phyloP scores from a whole-genome alignment of 108 stramenopile genomes.

The Thalassiosira profunda region DNA sequence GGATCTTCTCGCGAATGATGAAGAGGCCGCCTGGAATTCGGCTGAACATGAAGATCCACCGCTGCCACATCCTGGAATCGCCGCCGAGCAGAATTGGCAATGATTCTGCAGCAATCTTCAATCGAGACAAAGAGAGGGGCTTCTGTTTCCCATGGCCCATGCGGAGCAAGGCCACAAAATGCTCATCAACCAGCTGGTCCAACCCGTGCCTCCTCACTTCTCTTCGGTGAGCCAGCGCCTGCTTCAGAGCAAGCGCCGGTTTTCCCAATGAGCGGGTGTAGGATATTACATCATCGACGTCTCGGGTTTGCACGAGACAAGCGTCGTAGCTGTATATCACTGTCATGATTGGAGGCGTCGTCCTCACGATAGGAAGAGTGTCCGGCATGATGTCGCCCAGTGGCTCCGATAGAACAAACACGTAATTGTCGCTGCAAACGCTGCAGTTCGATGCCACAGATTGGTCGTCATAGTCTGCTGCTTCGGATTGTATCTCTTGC shows the following conservation, averaged over 20 bases:
- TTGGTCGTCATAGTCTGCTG: conserved; percentile 25
- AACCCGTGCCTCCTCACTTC: conserved; percentile 60
- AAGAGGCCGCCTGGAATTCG: conserved; percentile 78
- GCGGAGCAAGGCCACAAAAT: conserved; percentile 64
- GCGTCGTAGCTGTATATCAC: conserved; percentile 53
- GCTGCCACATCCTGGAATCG: conserved; percentile 62
- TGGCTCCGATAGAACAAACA: conserved; percentile 50
- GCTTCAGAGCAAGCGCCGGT: conserved; percentile 63
- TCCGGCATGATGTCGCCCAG: conserved; percentile 20
- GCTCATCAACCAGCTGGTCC: conserved; percentile 62
- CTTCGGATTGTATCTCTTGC: conserved; percentile 38
- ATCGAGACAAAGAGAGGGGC: conserved; percentile 62
- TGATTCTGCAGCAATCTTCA: conserved; percentile 72
- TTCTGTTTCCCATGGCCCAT: conserved; percentile 5
- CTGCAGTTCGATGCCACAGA: conserved; percentile 45
- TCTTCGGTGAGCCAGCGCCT: conserved; percentile 59
- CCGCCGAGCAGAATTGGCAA: conserved; percentile 80
- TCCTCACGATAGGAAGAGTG: conserved; percentile 11
- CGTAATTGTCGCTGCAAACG: conserved; percentile 81
- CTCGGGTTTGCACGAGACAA: conserved; percentile 56
- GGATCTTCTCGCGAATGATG: conserved; percentile 67
- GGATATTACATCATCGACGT: conserved; percentile 78
- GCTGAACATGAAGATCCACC: conserved; percentile 72
- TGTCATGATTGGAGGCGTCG: conserved; percentile 65
- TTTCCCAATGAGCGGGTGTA: conserved; percentile 59